Evolutionary conservation across 2,329 filamentous ascomycete species (phyloP), one percentile per base, ranked within the genome.

Genomic region (Xylaria sp.): DNA sequence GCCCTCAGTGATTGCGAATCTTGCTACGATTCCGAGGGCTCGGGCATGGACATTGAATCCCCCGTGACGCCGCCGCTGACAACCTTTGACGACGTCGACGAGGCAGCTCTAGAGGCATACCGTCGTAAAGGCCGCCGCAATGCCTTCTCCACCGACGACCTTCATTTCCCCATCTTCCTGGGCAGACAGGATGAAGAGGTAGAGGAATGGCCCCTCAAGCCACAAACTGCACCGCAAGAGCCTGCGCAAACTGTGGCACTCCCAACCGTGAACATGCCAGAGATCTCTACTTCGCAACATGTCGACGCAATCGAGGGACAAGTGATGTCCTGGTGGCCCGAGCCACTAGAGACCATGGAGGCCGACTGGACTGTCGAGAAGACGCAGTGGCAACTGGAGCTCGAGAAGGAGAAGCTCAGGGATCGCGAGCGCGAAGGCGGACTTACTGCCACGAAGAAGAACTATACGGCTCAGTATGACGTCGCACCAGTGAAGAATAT

Each of bases 291-390:
- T 14, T 47, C 57, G 35, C 51, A 42, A 46, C 62, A 49, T 17
- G 56, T 62, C 43, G 54, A 46, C 11, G 56, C 67, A 14, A 65
- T 72, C 50, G 59, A 66, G 11, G 72, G 71, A 0, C 64, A 70
- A 14, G n/a, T 69, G 49, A 74, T 74, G 72, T 66, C 69, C 3
- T 74, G 72, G 72, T 74, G 72, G 72, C 72, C 72, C 2, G 67
- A 64, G 37, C 66, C 70, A 0, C 43, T 67, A 8, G 71, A 71
- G 15, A 25, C 62, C 2, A 66, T 69, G 64, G 69, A 71, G 62
- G 51, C 70, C 45, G 66, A 67, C 42, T 71, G 70, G 70, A 31
- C 63, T 11, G 46, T 57, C 21, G 69, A 69, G 31, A 58, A 62
- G 55, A 33, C 54, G 17, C 55, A 64, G 45, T 59, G 56, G 64